Evolutionary conservation across 768 basidiomycete genomes (phyloP), one percentile per base, ranked within the genome.

Genomic region (Mycena vulgaris): DNA sequence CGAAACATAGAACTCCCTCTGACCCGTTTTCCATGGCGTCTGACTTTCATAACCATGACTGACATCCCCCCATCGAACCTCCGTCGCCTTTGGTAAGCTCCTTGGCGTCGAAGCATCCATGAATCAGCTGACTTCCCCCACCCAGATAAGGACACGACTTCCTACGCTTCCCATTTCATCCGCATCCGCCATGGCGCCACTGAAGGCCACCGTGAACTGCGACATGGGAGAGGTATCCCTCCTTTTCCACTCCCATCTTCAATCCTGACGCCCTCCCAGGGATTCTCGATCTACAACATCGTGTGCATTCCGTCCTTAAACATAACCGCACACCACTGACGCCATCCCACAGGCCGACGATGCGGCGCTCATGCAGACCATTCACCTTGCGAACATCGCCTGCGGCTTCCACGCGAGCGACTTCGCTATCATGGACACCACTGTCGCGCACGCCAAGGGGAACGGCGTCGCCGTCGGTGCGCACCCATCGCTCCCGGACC

Each of bases 381-480:
- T 90, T 31, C 87, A 90, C 71, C 80, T 89, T 19, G 89, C 89
- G 0, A 90, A 91, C 68, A 81, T 92, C 19, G 91, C 91, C 0
- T 92, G 91, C 74, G 91, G 91, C 8, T 91, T 91, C 68, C 92
- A 92, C 74, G 90, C 89, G 25, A 89, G 89, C 0, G 90, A 92
- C 75, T 91, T 90, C 71, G 83, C 87, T 0, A 85, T 91, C 56
- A 93, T 93, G 91, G 83, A 88, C 70, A 82, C 86, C 75, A 92
- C 91, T 0, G 89, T 92, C 3, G 65, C 69, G 1, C 81, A 90
- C 5, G 91, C 91, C 3, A 91, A 90, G 72, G 74, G 78, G 39
- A 81, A 90, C 74, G 81, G 82, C 25, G 89, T 92, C 31, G 79
- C 81, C 30, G 84, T 90, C n/a, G 91, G 92, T 0, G 92, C 91